A percentile compares a stretch with the other conserved stretches of the same genome.
Conservation (phyloP, 169 alveolate genomes). For the Cryptosporidium sp. region DNA sequence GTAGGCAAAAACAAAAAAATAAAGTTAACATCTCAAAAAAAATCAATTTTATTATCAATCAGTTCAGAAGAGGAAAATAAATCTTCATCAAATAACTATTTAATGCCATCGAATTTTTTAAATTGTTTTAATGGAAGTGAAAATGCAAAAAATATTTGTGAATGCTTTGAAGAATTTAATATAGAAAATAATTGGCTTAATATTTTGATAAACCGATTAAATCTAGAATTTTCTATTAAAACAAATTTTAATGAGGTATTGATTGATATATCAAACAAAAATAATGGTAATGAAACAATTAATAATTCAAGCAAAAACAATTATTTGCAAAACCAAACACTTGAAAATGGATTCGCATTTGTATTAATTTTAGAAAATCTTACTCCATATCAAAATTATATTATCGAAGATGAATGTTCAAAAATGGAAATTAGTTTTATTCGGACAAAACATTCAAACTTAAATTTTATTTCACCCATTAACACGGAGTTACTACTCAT, state of each 20-base stretch:
- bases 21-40: neutral
- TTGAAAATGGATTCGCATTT: neutral
- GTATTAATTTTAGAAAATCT: neutral
- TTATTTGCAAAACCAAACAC: neutral
- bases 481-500: neutral
- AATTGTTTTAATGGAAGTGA: neutral
- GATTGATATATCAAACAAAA: neutral
- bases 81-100: neutral
- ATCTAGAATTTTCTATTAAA: neutral
- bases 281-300: neutral
- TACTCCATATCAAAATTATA: neutral
- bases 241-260: neutral
- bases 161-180: constrained; percentile 24
- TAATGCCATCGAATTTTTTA: neutral
- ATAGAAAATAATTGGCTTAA: constrained; percentile 6
- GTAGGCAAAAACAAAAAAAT: neutral
- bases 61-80: neutral
- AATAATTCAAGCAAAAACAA: neutral
- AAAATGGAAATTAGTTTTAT: neutral
- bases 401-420: constrained; percentile 16
- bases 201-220: neutral
- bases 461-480: neutral
- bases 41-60: neutral
- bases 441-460: neutral
- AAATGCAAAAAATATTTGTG: neutral